Conservation (phyloP, 2,329 filamentous ascomycete genomes). For the Sarocladiaceae sp. region DNA sequence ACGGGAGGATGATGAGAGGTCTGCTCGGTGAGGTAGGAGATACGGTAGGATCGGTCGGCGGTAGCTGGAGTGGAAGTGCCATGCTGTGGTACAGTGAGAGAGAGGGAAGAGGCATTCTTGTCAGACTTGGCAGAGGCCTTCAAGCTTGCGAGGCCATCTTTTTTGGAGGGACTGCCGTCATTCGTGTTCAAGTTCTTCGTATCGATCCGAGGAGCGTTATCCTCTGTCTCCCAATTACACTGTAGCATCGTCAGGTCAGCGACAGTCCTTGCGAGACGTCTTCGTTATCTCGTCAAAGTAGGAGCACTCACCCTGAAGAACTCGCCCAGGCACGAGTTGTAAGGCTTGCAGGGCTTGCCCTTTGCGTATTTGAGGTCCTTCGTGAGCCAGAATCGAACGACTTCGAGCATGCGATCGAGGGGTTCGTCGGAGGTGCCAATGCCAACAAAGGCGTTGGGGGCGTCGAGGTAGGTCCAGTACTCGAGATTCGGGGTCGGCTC, state of each 20-base stretch:
- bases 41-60: slow-evolving; percentile 52
- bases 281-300: neutral
- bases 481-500: slow-evolving; percentile 96
- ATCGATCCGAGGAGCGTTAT: slow-evolving; percentile 62
- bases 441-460: slow-evolving; percentile 79
- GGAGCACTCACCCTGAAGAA: slow-evolving; percentile 74
- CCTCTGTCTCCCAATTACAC: slow-evolving; percentile 93
- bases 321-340: slow-evolving; percentile 94
- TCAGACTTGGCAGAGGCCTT: slow-evolving; percentile 38
- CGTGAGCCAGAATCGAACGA: slow-evolving; percentile 95
- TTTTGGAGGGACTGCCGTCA: slow-evolving; percentile 2
- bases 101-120: slow-evolving; percentile 41
- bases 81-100: slow-evolving; percentile 45
- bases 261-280: slow-evolving; percentile 14
- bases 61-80: slow-evolving; percentile 33
- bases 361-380: slow-evolving; percentile 99
- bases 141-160: slow-evolving; percentile 39
- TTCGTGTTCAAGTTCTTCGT: slow-evolving; percentile 33
- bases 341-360: slow-evolving; percentile 96
- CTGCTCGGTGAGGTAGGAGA: slow-evolving; percentile 95
- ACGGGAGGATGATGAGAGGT: slow-evolving; percentile 97
- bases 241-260: slow-evolving; percentile 30
- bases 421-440: slow-evolving; percentile 87
- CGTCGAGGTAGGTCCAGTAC: slow-evolving; percentile 94
- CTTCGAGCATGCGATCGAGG: slow-evolving; percentile 89